These are phyloP conservation scores for Diaporthe citri DNA, from an alignment of 2,329 filamentous ascomycete genomes.

Conservation along the genomic window DNA sequence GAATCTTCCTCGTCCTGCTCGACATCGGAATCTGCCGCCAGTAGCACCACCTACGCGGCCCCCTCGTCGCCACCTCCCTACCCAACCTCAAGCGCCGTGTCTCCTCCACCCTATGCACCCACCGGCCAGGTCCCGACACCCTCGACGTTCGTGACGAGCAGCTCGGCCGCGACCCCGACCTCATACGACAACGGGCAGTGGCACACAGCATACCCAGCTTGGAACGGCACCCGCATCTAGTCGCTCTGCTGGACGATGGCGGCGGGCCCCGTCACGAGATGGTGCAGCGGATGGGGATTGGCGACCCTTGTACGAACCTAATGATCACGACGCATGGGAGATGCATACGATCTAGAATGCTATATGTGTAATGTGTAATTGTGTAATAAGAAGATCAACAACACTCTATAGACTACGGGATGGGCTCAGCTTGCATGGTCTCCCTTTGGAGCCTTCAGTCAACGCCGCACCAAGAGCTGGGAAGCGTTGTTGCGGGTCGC, in stretches of 20 bases:
- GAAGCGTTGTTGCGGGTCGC: not conserved
- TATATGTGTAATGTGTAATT: conserved; percentile 35
- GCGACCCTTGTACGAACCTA: not conserved
- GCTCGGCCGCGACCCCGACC: not conserved
- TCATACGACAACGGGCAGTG: conserved; percentile 39
- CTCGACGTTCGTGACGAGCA: conserved; percentile 36
- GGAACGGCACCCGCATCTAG: conserved; percentile 35
- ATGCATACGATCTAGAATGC: not conserved
- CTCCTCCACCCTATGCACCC: not conserved
- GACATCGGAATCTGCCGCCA: not conserved
- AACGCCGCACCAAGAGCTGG: conserved; percentile 31
- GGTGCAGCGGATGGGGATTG: not conserved
- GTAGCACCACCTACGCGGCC: not conserved
- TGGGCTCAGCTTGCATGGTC: not conserved
- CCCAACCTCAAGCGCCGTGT: not conserved
- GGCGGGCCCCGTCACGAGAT: not conserved
- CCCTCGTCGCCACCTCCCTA: conserved; percentile 22
- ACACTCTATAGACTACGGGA: not conserved
- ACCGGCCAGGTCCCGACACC: conserved; percentile 24
- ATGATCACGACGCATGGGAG: conserved; percentile 16
- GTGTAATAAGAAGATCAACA: conserved; percentile 18
- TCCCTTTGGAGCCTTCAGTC: not conserved
- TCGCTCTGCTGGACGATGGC: not conserved
- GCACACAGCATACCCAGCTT: conserved; percentile 38
- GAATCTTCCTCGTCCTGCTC: not conserved